phyloP scores from a whole-genome alignment of 2,329 filamentous ascomycete genomes.

The Colletotrichum ledebouriae region DNA sequence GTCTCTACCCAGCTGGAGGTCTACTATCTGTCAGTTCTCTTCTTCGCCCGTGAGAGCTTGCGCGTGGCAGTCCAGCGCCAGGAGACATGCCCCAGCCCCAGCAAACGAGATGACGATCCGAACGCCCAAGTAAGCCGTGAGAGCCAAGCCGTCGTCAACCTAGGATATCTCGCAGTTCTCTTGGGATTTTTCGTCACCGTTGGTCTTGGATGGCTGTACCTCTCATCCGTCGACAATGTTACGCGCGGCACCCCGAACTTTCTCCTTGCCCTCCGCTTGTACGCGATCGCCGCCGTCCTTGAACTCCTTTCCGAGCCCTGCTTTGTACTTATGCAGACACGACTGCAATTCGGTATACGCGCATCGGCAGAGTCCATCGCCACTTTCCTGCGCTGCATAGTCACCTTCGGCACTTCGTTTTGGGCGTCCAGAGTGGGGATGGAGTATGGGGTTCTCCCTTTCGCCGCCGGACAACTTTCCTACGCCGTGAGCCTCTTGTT shows the following conservation, averaged over 20 bases:
- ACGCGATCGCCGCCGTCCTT: slow-evolving; percentile 70
- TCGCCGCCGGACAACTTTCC: slow-evolving; percentile 86
- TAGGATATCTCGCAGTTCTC: slow-evolving; percentile 83
- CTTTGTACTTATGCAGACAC: slow-evolving; percentile 88
- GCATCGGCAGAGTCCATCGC: slow-evolving; percentile 87
- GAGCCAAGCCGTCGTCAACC: slow-evolving; percentile 86
- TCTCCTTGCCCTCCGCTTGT: slow-evolving; percentile 64
- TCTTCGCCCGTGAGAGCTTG: slow-evolving; percentile 92
- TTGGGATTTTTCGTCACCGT: slow-evolving; percentile 76
- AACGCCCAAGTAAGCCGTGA: slow-evolving; percentile 52
- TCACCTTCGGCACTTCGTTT: slow-evolving; percentile 79
- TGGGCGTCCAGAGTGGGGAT: slow-evolving; percentile 67
- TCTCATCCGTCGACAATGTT: slow-evolving; percentile 62
- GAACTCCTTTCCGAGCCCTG: slow-evolving; percentile 90
- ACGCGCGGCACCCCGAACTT: slow-evolving; percentile 75
- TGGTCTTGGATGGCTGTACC: slow-evolving; percentile 76
- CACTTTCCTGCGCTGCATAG: slow-evolving; percentile 80
- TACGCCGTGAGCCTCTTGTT: slow-evolving; percentile 78
- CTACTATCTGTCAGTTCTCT: slow-evolving; percentile 92
- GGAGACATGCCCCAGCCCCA: slow-evolving; percentile 32
- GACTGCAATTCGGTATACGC: slow-evolving; percentile 82
- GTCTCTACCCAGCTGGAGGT: slow-evolving; percentile 92
- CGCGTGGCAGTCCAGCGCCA: slow-evolving; percentile 92
- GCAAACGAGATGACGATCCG: slow-evolving; percentile 45
- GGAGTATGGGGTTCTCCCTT: slow-evolving; percentile 84